Evolutionary conservation across 768 basidiomycete genomes (phyloP), one percentile per base, ranked within the genome.

Genomic region (Phallus indusiatus): DNA sequence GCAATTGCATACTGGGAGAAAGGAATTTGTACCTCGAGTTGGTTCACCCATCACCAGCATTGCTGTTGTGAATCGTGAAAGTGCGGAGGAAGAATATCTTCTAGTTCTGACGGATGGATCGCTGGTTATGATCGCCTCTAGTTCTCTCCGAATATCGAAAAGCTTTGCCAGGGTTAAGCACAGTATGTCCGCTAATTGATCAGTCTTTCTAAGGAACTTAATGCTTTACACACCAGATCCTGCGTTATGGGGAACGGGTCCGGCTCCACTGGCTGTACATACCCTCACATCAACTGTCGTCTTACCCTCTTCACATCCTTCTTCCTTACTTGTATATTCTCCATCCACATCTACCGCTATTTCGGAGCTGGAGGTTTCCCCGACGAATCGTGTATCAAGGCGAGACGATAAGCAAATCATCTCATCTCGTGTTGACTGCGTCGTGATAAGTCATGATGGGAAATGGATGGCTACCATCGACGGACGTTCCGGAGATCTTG

Each of bases 381-480:
- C 95, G 20, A 93, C 93, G 24, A 98, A 98, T 74, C 83, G 91
- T 60, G 81, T 97, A 18, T 88, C 93, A 14, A 76, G 86, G 64
- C 76, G 83, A 64, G 90, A 91, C 48, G 88, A 93, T 60, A 87
- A 83, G 66, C 75, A 78, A 7, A 68, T 94, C 47, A 85, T 89
- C 62, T 84, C 88, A 9, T 80, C 87, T 1, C 78, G 85, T 14
- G 89, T 98, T 2, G 86, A 90, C 53, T 76, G 75, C 10, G 81
- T 79, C 6, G 81, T 78, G 5, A 75, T 94, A 60, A 87, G 88
- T 5, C 68, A 79, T 1, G 75, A 74, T n/a, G 86, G 86, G 10
- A 77, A 82, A 50, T 98, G 95, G 94, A 83, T 99, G 83, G 93
- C 93, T 5, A 94, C 95, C 1, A 71, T 91, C 22, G 95, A 99